phyloP scores from a whole-genome alignment of 805 yeast species.

The Pichia occidentalis region DNA sequence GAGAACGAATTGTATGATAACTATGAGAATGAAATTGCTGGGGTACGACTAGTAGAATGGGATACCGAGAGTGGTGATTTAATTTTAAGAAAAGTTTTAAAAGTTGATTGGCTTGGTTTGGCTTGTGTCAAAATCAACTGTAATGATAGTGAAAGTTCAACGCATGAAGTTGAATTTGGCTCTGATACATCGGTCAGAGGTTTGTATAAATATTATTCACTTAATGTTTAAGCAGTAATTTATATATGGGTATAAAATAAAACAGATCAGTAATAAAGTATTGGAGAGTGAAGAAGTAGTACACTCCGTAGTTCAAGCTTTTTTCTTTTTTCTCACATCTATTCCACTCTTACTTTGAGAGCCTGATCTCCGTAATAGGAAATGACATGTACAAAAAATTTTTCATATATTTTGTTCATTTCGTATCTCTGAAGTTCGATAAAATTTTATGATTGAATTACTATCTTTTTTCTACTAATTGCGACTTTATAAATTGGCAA shows the following conservation, averaged over 20 bases:
- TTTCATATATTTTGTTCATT: too few relatives aligned
- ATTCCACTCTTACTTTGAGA: too few relatives aligned
- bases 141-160: conserved; percentile 44
- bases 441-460: too few relatives aligned
- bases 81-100: conserved; percentile 38
- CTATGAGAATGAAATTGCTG: conserved; percentile 30
- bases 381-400: too few relatives aligned
- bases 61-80: conserved; percentile 61
- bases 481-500: too few relatives aligned
- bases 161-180: conserved; percentile 42
- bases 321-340: too few relatives aligned
- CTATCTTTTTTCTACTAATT: too few relatives aligned
- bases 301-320: too few relatives aligned
- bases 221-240: conserved; percentile 34
- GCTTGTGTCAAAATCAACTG: conserved; percentile 50
- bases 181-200: conserved; percentile 45
- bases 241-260: conserved; percentile 1
- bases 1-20: conserved; percentile 16
- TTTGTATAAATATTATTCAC: conserved; percentile 50
- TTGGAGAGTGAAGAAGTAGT: too few relatives aligned
- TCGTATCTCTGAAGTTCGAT: too few relatives aligned
- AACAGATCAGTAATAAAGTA: too few relatives aligned
- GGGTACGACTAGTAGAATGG: conserved; percentile 36
- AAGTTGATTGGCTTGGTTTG: conserved; percentile 45
- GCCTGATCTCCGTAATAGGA: too few relatives aligned